Base-by-base conservation (phyloP, 805 yeast species). In the Komagataella kurtzmanii region DNA sequence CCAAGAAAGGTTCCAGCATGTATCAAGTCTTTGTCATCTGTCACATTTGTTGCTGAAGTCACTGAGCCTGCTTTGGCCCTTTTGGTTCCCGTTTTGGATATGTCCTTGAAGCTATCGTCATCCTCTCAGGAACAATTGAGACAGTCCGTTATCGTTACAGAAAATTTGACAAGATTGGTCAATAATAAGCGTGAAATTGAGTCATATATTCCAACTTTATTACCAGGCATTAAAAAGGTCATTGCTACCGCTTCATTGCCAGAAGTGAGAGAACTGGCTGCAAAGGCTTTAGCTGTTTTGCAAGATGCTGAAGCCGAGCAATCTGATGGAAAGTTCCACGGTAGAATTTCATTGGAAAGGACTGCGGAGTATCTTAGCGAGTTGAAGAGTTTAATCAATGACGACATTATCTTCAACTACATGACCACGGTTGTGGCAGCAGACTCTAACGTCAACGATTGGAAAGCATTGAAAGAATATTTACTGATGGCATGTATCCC, bases 41-140 rank as follows among this genome's bases (percentile, higher is more conserved):
- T 91, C 51, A 93, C 99, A 0, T 91, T 91, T 66, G 98, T 91
- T 49, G 96, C 99, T 48, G 99, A 93, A 72, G 99, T 91, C 56
- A 93, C 97, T 14, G 98, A 90, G 71, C 95, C 98, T 4, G 95
- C 95, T 3, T 74, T 91, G 59, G 79, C 98, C 7, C 70, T 91
- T 53, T 74, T 91, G 62, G 97, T 88, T 48, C 99, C 99, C 48
- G 90, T 90, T 58, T 77, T 91, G 61, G 89, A 81, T 64, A 88
- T 90, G 65, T 91, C 98, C 2, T 75, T 91, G 62, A 85, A 84
- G 61, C 80, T 85, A 72, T 79, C 91, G 45, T 83, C 96, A 1
- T 84, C 95, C 3, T 85, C 97, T 17, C 97, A 93, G 71, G 98
- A 91, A 65, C 95, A 91, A 67, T 77, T 93, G 60, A 87, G 99